phyloP scores from a whole-genome alignment of 495 filamentous ascomycete genomes.

The Tuber brumale region DNA sequence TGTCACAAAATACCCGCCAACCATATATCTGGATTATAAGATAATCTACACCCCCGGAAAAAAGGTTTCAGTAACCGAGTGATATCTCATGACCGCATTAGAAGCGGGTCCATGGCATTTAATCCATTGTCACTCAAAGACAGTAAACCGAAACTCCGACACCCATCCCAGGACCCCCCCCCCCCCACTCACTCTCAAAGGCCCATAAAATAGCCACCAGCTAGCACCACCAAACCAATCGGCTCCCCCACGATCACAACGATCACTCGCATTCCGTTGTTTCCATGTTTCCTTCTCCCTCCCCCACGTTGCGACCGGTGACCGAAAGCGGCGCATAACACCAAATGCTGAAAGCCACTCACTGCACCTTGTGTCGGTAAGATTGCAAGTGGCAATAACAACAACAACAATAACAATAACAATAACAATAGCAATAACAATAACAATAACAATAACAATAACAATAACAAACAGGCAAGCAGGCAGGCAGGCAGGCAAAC shows the following conservation, averaged over 20 bases:
- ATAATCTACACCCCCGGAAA: neutral
- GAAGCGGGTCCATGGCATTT: neutral
- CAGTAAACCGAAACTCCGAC: no score
- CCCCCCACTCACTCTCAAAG: no score
- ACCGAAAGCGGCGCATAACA: neutral
- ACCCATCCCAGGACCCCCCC: no score
- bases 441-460: neutral
- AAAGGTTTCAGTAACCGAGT: neutral
- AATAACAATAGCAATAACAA: neutral
- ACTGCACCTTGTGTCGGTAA: neutral
- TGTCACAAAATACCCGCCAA: neutral
- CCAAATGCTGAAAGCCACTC: neutral
- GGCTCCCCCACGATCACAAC: neutral
- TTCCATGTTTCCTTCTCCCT: no score
- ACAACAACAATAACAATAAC: neutral
- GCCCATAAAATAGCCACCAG: neutral
- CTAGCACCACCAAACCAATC: neutral
- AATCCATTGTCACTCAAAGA: neutral
- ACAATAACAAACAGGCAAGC: neutral
- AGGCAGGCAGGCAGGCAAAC: neutral
- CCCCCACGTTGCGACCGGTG: neutral
- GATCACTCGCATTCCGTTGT: neutral
- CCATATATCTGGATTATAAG: neutral
- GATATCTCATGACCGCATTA: neutral
- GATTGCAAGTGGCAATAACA: neutral